A percentile compares a stretch with the other conserved stretches of the same genome.
Conservation (phyloP, 495 filamentous ascomycete genomes). For the Lentithecium fluviatile region DNA sequence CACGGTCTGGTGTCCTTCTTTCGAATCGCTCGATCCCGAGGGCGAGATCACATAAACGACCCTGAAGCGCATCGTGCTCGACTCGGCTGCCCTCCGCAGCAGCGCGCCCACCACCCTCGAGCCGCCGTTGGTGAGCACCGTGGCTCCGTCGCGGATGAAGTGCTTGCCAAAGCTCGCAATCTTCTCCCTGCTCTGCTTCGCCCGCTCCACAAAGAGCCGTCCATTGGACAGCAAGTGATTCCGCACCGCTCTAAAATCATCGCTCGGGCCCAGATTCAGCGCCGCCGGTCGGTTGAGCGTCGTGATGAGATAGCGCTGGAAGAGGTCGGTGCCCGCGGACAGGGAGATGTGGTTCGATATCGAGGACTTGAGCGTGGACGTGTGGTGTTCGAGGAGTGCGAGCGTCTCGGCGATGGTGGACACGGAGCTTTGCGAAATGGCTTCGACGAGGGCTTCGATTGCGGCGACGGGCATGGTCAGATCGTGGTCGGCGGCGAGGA, state of each 20-base stretch:
- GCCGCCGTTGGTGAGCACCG: slow-evolving; percentile 84
- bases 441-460: slow-evolving; percentile 86
- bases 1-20: slow-evolving; percentile 62
- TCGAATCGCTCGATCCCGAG: slow-evolving; percentile 39
- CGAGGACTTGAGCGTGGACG: slow-evolving; percentile 66
- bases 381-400: slow-evolving; percentile 73
- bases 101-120: slow-evolving; percentile 79
- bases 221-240: slow-evolving; percentile 81
- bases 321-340: slow-evolving; percentile 90
- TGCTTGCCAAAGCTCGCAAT: slow-evolving; percentile 76
- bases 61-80: slow-evolving; percentile 65
- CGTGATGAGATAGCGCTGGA: slow-evolving; percentile 86
- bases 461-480: slow-evolving; percentile 95
- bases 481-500: slow-evolving; percentile 67
- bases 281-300: slow-evolving; percentile 57
- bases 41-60: slow-evolving; percentile 73
- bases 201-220: slow-evolving; percentile 77
- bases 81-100: slow-evolving; percentile 69
- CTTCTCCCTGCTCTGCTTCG: slow-evolving; percentile 77
- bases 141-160: slow-evolving; percentile 72
- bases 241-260: slow-evolving; percentile 78
- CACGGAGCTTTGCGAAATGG: slow-evolving; percentile 71
- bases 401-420: slow-evolving; percentile 92
- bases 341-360: slow-evolving; percentile 87
- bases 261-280: slow-evolving; percentile 48